Conservation (phyloP, 2,329 filamentous ascomycete genomes). For the Botryotinia calthae region DNA sequence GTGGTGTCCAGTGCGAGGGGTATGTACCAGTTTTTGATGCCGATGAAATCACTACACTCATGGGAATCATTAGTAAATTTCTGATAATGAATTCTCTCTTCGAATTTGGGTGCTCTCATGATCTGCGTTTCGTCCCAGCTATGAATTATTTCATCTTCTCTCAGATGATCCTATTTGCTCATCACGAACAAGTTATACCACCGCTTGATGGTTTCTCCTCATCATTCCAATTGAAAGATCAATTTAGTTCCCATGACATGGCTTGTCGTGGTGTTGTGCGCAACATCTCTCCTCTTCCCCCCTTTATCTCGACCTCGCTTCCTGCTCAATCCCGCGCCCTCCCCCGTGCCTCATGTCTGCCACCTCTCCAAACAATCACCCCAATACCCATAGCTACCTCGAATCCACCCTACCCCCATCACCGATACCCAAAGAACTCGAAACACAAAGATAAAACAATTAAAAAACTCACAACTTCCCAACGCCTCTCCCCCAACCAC, state of each 20-base stretch:
- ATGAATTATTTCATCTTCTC: not conserved
- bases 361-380: not conserved
- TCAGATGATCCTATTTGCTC: not conserved
- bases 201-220: not conserved
- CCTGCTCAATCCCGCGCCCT: not conserved
- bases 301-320: not conserved
- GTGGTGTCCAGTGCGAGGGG: conserved; percentile 12
- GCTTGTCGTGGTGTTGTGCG: not conserved
- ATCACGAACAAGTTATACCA: not conserved
- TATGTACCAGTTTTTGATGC: not conserved
- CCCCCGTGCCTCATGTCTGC: not conserved
- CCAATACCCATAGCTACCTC: not conserved
- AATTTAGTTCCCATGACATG: not conserved
- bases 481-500: conserved; percentile 64
- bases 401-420: not conserved
- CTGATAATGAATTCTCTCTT: not conserved
- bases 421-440: not conserved
- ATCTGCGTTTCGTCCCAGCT: not conserved
- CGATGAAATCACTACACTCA: not conserved
- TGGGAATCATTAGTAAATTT: not conserved
- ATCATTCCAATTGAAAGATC: not conserved
- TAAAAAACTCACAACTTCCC: conserved; percentile 39
- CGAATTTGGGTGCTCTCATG: not conserved
- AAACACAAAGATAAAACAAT: not conserved
- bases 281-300: not conserved